Percentiles rank a stretch among this genome's conserved stretches.
Evolutionary conservation across 2,329 filamentous ascomycete genomes (phyloP).

Genomic region (Talaromyces atroroseus): DNA sequence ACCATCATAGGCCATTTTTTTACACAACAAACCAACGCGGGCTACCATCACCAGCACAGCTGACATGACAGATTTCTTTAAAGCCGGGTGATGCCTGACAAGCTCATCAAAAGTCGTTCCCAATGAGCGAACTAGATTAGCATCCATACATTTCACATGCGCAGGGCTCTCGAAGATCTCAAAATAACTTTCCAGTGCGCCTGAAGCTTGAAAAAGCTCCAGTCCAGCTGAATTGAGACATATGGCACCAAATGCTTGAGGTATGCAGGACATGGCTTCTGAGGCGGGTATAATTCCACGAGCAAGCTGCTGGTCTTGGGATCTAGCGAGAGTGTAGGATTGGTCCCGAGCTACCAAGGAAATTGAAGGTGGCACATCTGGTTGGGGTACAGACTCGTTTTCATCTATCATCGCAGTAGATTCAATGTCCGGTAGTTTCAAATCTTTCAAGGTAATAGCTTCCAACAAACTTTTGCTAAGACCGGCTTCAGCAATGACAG

Average conservation of each 20-base stretch:
- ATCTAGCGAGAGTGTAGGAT: constrained; percentile 28
- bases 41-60: constrained; percentile 86
- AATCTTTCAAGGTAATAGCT: constrained; percentile 57
- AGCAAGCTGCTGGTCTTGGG: constrained; percentile 42
- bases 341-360: constrained; percentile 14
- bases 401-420: constrained; percentile 30
- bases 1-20: constrained; percentile 62
- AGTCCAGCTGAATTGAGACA: constrained; percentile 85
- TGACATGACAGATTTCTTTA: constrained; percentile 74
- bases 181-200: constrained; percentile 79
- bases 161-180: constrained; percentile 93
- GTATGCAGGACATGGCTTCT: constrained; percentile 82
- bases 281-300: constrained; percentile 76
- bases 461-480: constrained; percentile 82
- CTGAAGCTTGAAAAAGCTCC: constrained; percentile 76
- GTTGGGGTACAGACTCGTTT: constrained; percentile 30
- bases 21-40: constrained; percentile 69
- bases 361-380: constrained; percentile 31
- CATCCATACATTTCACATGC: constrained; percentile 82
- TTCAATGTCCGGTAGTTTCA: constrained; percentile 32
- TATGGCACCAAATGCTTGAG: constrained; percentile 85
- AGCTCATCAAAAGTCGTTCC: constrained; percentile 90
- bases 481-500: constrained; percentile 89
- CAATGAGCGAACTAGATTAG: constrained; percentile 65
- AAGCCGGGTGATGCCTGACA: constrained; percentile 80